Base-by-base conservation (phyloP, 2,329 filamentous ascomycete genomes). In the Colletotrichum orbiculare region DNA sequence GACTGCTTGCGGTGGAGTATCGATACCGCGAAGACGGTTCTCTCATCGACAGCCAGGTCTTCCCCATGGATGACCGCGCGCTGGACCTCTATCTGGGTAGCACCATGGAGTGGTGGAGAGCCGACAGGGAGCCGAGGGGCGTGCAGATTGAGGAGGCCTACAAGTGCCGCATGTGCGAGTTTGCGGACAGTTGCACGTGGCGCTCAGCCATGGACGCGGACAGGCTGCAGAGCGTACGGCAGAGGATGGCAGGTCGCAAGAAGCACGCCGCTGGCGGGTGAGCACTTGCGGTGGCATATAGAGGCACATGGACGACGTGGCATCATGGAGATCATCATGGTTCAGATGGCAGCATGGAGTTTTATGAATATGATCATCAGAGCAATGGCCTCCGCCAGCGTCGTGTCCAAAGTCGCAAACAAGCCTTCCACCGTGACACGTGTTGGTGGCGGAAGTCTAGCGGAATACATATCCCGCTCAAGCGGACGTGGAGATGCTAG, bases 71-170 rank as follows among this genome's bases (percentile, higher is more conserved):
- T 60, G 80, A 84, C 0, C 75, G 81, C 1, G 82, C 82, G 3
- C 79, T 97, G 47, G 84, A 89, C 10, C 77, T 76, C 1, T 96
- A 96, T 73, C 75, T 97, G 3, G 73, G 78, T 0, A 83, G 87
- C 3, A 89, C 91, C 68, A 88, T 97, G 85, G 76, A 83, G n/a
- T 97, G 93, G 93, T 98, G 95, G 95, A 87, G 86, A 38, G 95
- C 94, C 1, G 82, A 91, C 70, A 82, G 94, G 13, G 79, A 85
- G 54, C 88, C 94, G 0, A 83, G 84, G 8, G 95, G 95, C 0
- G 94, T 97, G 3, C 83, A 87, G 7, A 85, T 96, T 7, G 90
- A 94, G 72, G 94, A 97, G 70, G 92, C 93, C 0, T 97, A 91
- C 78, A 98, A 97, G 76, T 98, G 95, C 74, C 81, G 88, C 17